phyloP scores from a whole-genome alignment of 192 early-diverging fungal genomes.

The Coemansia sp. region DNA sequence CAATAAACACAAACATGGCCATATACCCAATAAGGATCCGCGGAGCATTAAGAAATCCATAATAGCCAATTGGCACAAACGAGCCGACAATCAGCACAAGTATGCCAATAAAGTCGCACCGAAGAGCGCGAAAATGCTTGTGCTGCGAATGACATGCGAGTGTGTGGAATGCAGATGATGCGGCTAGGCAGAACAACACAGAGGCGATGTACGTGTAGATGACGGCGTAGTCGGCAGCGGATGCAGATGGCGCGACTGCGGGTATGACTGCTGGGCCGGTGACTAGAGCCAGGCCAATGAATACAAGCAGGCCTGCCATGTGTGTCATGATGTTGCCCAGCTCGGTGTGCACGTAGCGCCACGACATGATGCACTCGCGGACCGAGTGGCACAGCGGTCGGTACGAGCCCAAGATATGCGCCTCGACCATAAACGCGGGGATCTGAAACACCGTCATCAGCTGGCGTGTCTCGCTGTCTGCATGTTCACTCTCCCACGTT shows the following conservation, averaged over 20 bases:
- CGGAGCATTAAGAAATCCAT: constrained; percentile 57
- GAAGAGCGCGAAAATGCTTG: constrained; percentile 46
- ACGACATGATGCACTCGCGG: constrained; percentile 64
- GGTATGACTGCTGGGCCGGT: constrained; percentile 47
- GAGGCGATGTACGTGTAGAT: constrained; percentile 75
- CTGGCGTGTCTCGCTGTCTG: neutral
- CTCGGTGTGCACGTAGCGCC: constrained; percentile 89
- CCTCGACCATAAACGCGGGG: constrained; percentile 75
- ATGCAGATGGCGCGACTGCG: constrained; percentile 10
- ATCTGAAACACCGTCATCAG: constrained; percentile 56
- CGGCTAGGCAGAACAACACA: constrained; percentile 73
- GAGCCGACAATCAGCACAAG: constrained; percentile 71
- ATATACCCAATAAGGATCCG: constrained; percentile 59
- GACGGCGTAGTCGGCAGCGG: constrained; percentile 60
- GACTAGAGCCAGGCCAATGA: constrained; percentile 55
- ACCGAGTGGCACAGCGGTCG: constrained; percentile 72
- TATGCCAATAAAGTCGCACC: constrained; percentile 92
- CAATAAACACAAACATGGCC: constrained; percentile 60
- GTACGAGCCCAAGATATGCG: constrained; percentile 76
- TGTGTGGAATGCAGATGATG: constrained; percentile 78
- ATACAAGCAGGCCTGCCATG: constrained; percentile 60
- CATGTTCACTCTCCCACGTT: neutral
- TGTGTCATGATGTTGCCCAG: constrained; percentile 90
- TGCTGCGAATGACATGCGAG: constrained; percentile 76
- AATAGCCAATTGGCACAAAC: constrained; percentile 51